These are phyloP conservation scores for Blepharisma stoltei DNA, from an alignment of 73 alveolate genomes.

Conservation along the genomic window DNA sequence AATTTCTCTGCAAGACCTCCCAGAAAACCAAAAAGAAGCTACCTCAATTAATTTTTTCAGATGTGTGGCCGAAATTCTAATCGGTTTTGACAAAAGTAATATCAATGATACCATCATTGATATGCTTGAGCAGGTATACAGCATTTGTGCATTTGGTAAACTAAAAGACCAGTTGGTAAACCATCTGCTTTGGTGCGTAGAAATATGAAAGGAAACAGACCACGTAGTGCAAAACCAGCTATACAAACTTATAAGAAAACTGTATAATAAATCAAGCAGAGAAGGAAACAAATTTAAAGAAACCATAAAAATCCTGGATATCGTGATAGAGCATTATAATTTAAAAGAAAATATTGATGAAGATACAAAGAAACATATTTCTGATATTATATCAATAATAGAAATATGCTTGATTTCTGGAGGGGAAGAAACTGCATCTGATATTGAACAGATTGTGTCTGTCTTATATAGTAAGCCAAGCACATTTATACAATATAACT, in stretches of 20 bases:
- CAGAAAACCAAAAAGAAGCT: conserved; percentile 2
- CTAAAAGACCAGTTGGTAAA: background rate
- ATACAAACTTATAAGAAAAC: background rate
- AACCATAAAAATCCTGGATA: no score
- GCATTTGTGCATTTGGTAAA: background rate
- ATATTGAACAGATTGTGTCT: background rate
- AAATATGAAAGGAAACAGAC: conserved; percentile 8
- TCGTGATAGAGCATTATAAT: no score
- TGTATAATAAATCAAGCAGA: no score
- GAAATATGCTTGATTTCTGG: background rate
- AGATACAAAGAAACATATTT: background rate
- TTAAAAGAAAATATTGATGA: no score
- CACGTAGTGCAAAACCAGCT: background rate
- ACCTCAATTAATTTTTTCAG: conserved; percentile 3
- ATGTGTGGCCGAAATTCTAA: background rate
- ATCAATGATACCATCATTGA: background rate
- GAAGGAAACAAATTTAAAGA: no score
- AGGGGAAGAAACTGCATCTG: conserved; percentile 11
- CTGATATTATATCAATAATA: background rate
- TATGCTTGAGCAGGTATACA: background rate
- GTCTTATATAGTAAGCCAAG: background rate
- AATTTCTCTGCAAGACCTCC: background rate
- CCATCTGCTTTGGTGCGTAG: background rate
- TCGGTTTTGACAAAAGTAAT: background rate
- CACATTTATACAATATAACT: background rate